phyloP scores from a whole-genome alignment of 106 monocot species.

The Allium fistulosum region DNA sequence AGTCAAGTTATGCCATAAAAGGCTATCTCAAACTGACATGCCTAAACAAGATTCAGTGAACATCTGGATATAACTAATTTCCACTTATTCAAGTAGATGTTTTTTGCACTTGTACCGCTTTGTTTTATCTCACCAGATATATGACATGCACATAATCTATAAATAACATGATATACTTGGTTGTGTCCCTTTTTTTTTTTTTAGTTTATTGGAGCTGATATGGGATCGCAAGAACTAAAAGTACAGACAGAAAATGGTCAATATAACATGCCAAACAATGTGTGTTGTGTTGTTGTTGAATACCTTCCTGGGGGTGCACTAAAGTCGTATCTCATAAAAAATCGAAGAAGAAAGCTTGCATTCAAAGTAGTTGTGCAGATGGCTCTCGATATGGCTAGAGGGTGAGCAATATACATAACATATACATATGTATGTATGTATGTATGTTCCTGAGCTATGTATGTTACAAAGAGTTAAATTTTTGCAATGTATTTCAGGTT shows the following conservation, averaged over 20 bases:
- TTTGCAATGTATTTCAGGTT: conserved; percentile 15
- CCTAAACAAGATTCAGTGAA: too few species aligned
- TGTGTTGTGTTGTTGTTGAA: conserved; percentile 88
- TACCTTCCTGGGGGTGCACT: conserved; percentile 83
- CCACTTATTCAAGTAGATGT: too few species aligned
- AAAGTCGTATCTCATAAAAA: conserved; percentile 82
- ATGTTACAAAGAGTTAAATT: too few species aligned
- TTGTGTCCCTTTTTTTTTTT: neutral
- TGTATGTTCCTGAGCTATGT: neutral
- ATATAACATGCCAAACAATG: conserved; percentile 62
- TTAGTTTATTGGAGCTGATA: conserved; percentile 83
- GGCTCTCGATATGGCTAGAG: conserved; percentile 81
- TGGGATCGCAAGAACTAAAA: conserved; percentile 56
- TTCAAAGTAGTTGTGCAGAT: conserved; percentile 86
- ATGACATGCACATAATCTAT: too few species aligned
- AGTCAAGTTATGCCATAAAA: too few species aligned
- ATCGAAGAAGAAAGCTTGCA: conserved; percentile 71
- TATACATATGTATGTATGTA: neutral
- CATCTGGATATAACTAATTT: too few species aligned
- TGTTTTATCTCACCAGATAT: too few species aligned
- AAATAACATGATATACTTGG: too few species aligned
- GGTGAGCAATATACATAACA: conserved; percentile 25
- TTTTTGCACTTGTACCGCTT: too few species aligned
- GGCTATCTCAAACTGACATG: too few species aligned
- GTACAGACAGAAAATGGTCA: conserved; percentile 77